These are phyloP conservation scores for Lichtheimia ramosa DNA, from an alignment of 371 early-diverging fungal species.

Conservation along the genomic window DNA sequence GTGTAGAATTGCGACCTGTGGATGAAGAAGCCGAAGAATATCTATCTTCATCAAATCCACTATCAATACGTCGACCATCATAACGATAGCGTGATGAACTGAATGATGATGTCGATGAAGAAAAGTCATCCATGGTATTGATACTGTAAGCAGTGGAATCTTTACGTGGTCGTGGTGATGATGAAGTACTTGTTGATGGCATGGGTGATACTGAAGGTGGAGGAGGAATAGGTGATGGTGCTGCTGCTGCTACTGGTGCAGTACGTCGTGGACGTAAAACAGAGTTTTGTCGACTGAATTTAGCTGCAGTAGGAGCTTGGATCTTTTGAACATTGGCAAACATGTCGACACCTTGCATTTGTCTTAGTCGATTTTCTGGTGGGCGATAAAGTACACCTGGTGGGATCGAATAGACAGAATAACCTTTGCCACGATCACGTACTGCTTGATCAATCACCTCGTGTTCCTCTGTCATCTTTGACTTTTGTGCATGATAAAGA, in stretches of 20 bases:
- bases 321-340: conserved; percentile 17
- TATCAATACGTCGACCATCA: conserved; percentile 39
- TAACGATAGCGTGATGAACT: conserved; percentile 23
- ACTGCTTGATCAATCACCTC: conserved; percentile 76
- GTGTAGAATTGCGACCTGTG: conserved; percentile 15
- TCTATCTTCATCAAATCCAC: conserved; percentile 47
- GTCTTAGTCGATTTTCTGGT: conserved; percentile 65
- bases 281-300: conserved; percentile 5
- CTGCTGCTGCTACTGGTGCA: conserved; percentile 6
- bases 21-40: conserved; percentile 26
- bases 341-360: conserved; percentile 35
- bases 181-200: not conserved
- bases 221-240: conserved; percentile 1
- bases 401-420: conserved; percentile 80
- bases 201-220: conserved; percentile 1
- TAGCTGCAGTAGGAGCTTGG: conserved; percentile 2
- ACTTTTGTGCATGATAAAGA: conserved; percentile 71
- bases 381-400: conserved; percentile 81
- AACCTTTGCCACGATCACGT: conserved; percentile 67
- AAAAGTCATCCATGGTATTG: conserved; percentile 29
- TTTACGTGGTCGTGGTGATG: conserved; percentile 21
- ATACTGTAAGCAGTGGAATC: conserved; percentile 23
- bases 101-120: conserved; percentile 23
- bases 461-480: conserved; percentile 71
- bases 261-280: conserved; percentile 5